A percentile compares a stretch with the other conserved stretches of the same genome.
Conservation (phyloP, 371 early-diverging fungal species). For the Nematocida sp. region DNA sequence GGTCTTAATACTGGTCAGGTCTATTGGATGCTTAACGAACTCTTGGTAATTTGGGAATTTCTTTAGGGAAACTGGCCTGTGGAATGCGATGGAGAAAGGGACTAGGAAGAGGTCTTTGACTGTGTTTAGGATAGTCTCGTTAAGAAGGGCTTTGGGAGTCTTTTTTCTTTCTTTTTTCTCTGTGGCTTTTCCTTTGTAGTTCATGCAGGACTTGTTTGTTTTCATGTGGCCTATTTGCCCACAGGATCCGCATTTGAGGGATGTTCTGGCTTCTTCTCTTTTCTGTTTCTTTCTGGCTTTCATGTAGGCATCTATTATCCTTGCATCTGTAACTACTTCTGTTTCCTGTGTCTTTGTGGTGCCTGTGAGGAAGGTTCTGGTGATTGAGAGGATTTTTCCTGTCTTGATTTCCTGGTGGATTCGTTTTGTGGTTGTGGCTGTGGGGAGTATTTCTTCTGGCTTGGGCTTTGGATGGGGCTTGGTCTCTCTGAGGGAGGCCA, state of each 20-base stretch:
- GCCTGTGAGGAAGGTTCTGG: slow-evolving; percentile 51
- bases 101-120: slow-evolving; percentile 49
- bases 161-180: slow-evolving; percentile 55
- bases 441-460: background rate
- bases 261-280: slow-evolving; percentile 59
- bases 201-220: slow-evolving; percentile 65
- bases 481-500: background rate
- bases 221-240: slow-evolving; percentile 65
- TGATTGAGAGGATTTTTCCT: slow-evolving; percentile 55
- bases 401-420: background rate
- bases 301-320: slow-evolving; percentile 63
- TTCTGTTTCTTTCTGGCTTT: slow-evolving; percentile 60
- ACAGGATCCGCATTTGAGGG: slow-evolving; percentile 63
- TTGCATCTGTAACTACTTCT: slow-evolving; percentile 58
- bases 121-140: slow-evolving; percentile 50
- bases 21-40: slow-evolving; percentile 62
- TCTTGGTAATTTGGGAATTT: slow-evolving; percentile 64
- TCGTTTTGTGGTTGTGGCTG: background rate
- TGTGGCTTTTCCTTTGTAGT: slow-evolving; percentile 58
- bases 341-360: slow-evolving; percentile 42
- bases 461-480: slow-evolving; percentile 64
- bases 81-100: slow-evolving; percentile 63
- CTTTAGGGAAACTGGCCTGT: slow-evolving; percentile 64
- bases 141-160: slow-evolving; percentile 51
- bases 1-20: slow-evolving; percentile 62